Evolutionary conservation across 2,329 filamentous ascomycete genomes (phyloP), one percentile per base, ranked within the genome.

Genomic region (Tolypocladium ophioglossoides): DNA sequence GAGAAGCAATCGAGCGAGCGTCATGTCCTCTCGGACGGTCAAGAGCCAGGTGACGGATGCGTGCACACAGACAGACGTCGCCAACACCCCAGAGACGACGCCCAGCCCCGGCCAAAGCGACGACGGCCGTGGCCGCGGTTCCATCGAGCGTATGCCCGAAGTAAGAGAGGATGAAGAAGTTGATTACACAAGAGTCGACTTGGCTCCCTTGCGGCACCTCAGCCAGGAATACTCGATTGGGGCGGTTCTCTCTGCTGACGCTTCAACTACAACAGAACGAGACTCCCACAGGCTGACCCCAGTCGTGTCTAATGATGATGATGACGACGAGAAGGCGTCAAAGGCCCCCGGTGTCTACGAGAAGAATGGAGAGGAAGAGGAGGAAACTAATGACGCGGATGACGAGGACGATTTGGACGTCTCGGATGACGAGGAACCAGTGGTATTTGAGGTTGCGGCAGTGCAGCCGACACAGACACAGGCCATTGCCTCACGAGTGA

Each of bases 11-110:
- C 78, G 86, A 53, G 85, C 82, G 59, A 95, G 89, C 68, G 90
- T 82, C 60, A 89, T 90, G 74, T 85, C 86, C 1, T 79, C 80
- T 20, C 84, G 78, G 63, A 86, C 84, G 20, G 85, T 87, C 62
- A 79, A 82, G 58, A 86, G 80, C 22, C 84, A 84, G 30, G 82
- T 86, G 67, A 94, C 87, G 11, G 83, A 85, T 58, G 83, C 84
- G 30, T 80, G 75, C 40, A 86, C 82, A 1, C 85, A 86, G 68
- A 86, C 82, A 20, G 77, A 78, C 39, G 71, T 72, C n/a, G 66
- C 70, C 61, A 74, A 68, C 62, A 83, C 72, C 56, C 77, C 79
- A 53, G 75, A 72, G 61, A 84, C 74, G 55, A 80, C 73, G 24
- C 81, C 75, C 52, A 84, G 73, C 68, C 75, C 74, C 4, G 74